Conservation (phyloP, 2,329 filamentous ascomycete genomes). For the Ceratocystis cubensis region DNA sequence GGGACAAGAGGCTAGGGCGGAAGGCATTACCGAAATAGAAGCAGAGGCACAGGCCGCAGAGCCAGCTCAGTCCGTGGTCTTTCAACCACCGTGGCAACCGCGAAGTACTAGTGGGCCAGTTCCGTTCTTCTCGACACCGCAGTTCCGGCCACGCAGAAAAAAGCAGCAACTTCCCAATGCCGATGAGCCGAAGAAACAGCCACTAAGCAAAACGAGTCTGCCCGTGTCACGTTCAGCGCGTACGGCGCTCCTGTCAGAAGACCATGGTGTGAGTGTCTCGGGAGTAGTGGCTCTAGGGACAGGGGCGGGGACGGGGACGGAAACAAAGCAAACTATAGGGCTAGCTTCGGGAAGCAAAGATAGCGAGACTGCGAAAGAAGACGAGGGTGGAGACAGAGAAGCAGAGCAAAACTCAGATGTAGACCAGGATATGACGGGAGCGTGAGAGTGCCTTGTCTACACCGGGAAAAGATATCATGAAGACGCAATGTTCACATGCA, state of each 20-base stretch:
- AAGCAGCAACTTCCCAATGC: conserved; percentile 13
- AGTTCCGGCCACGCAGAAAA: conserved; percentile 18
- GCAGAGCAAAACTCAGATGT: background rate
- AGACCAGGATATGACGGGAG: conserved; percentile 13
- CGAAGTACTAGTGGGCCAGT: background rate
- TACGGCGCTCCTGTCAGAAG: conserved; percentile 18
- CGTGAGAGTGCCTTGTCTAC: background rate
- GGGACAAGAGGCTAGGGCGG: background rate
- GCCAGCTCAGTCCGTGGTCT: conserved; percentile 26
- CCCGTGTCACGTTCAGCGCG: conserved; percentile 16
- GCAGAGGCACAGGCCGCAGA: background rate
- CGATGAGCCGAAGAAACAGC: conserved; percentile 3
- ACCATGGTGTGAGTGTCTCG: conserved; percentile 19
- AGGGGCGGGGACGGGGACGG: background rate
- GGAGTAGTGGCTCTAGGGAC: background rate
- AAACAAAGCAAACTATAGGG: background rate
- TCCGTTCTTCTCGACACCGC: conserved; percentile 18
- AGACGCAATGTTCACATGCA: background rate
- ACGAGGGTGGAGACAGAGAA: background rate
- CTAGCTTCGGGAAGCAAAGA: background rate
- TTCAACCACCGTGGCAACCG: conserved; percentile 26
- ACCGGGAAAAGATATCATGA: background rate
- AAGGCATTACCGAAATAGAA: background rate
- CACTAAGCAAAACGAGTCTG: conserved; percentile 13
- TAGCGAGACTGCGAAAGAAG: background rate